phyloP scores from a whole-genome alignment of 2,329 filamentous ascomycete genomes.

The Geosmithia flava region DNA sequence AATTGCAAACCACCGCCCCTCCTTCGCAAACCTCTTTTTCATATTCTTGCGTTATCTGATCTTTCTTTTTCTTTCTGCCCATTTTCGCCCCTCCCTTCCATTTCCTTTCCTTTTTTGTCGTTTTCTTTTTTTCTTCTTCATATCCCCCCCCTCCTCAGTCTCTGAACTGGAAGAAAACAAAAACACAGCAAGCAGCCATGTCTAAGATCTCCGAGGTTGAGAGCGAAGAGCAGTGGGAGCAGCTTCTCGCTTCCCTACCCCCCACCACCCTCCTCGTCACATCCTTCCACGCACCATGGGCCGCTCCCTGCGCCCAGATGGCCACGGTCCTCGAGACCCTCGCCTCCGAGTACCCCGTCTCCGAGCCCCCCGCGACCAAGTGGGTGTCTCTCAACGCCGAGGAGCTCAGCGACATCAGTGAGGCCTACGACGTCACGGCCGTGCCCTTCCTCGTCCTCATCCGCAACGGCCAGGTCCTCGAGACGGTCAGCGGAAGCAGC shows the following conservation, averaged over 20 bases:
- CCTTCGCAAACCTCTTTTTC: background rate
- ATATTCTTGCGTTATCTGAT: background rate
- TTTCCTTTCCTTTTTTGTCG: background rate
- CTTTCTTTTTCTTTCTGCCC: background rate
- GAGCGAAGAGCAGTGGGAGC: slow-evolving; percentile 60
- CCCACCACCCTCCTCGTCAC: slow-evolving; percentile 65
- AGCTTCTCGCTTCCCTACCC: slow-evolving; percentile 53
- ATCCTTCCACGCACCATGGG: slow-evolving; percentile 96
- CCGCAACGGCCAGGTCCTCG: slow-evolving; percentile 61
- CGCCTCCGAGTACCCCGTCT: slow-evolving; percentile 69
- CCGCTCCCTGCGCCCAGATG: slow-evolving; percentile 93
- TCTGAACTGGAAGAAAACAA: background rate
- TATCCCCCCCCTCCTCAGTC: too few relatives aligned
- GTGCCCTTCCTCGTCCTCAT: slow-evolving; percentile 86
- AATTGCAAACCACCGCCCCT: slow-evolving; percentile 1
- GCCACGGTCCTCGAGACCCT: slow-evolving; percentile 73
- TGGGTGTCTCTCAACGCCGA: slow-evolving; percentile 94
- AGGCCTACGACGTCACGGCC: slow-evolving; percentile 86
- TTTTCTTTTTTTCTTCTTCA: background rate
- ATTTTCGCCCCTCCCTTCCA: background rate
- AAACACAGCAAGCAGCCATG: slow-evolving; percentile 32
- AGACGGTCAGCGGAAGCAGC: slow-evolving; percentile 83
- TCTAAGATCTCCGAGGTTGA: slow-evolving; percentile 68
- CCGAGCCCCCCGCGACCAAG: slow-evolving; percentile 52
- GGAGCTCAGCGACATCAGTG: slow-evolving; percentile 82